Conservation (phyloP, 2,329 filamentous ascomycete species). For the Aspergillus sp. region DNA sequence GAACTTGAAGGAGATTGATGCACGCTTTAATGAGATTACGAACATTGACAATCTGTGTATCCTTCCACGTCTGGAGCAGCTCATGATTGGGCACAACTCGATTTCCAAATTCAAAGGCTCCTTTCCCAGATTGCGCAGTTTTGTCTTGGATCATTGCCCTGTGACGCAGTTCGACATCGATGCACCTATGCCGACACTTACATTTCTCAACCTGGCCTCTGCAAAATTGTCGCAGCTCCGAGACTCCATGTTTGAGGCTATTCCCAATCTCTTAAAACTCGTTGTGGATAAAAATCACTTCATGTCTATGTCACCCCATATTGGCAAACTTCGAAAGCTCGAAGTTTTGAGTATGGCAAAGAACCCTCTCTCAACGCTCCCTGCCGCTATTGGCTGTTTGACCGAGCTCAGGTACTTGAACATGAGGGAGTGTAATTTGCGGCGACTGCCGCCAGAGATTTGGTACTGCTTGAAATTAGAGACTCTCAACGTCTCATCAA, state of each 20-base stretch:
- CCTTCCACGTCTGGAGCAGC: slow-evolving; percentile 82
- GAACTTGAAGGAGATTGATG: slow-evolving; percentile 85
- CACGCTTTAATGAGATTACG: slow-evolving; percentile 88
- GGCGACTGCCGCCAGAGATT: slow-evolving; percentile 85
- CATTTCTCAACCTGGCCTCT: slow-evolving; percentile 85
- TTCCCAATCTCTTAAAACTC: slow-evolving; percentile 84
- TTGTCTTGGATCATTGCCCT: slow-evolving; percentile 93
- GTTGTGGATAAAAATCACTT: slow-evolving; percentile 96
- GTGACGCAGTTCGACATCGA: slow-evolving; percentile 90
- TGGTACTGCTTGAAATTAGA: slow-evolving; percentile 94
- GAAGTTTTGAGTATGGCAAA: slow-evolving; percentile 94
- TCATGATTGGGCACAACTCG: slow-evolving; percentile 89
- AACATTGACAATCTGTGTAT: slow-evolving; percentile 86
- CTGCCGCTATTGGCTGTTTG: slow-evolving; percentile 84
- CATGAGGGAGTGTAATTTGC: slow-evolving; percentile 90
- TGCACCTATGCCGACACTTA: slow-evolving; percentile 76
- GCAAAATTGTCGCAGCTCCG: slow-evolving; percentile 87
- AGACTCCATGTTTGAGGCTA: slow-evolving; percentile 84
- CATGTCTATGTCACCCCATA: slow-evolving; percentile 81
- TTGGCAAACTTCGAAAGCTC: slow-evolving; percentile 79
- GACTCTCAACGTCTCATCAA: slow-evolving; percentile 92
- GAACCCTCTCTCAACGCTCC: slow-evolving; percentile 83
- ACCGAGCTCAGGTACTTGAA: slow-evolving; percentile 84
- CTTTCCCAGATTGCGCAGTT: slow-evolving; percentile 81
- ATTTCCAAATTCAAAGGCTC: slow-evolving; percentile 87